Evolutionary conservation across 768 basidiomycete species (phyloP).

Genomic region (Podaxis rugospora): DNA sequence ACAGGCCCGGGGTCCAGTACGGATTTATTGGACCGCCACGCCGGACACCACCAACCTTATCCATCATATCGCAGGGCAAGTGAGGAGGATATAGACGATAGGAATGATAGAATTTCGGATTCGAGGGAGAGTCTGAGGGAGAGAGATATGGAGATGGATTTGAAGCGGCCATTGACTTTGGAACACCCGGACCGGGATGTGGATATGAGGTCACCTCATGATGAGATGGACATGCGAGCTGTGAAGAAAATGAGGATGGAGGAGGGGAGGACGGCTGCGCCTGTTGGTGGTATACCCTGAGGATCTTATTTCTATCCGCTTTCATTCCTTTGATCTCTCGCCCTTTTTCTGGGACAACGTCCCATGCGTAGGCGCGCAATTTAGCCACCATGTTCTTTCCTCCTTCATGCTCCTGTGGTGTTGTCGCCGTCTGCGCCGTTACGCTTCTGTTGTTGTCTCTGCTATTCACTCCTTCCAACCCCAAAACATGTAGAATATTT

Average conservation of each 20-base stretch:
- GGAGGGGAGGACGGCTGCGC: constrained; percentile 23
- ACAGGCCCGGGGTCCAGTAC: constrained; percentile 14
- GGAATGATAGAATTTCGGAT: constrained; percentile 12
- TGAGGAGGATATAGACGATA: constrained; percentile 10
- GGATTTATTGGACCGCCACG: constrained; percentile 12
- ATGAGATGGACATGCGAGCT: constrained; percentile 28
- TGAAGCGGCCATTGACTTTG: constrained; percentile 55
- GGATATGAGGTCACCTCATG: constrained; percentile 72
- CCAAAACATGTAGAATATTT: constrained; percentile 8
- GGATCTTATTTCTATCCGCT: not conserved
- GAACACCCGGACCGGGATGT: constrained; percentile 42
- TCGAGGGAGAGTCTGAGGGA: constrained; percentile 23
- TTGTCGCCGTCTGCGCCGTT: not conserved
- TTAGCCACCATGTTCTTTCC: constrained; percentile 1
- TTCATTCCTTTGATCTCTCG: too few relatives aligned
- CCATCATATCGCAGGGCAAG: constrained; percentile 14
- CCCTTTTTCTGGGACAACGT: constrained; percentile 5
- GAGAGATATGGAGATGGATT: constrained; percentile 46
- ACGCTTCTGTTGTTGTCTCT: not conserved
- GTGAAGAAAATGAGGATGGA: constrained; percentile 75
- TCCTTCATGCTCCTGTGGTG: not conserved
- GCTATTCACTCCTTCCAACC: not conserved
- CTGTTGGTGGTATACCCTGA: constrained; percentile 52
- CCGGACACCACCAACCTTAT: constrained; percentile 11
- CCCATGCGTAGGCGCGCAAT: constrained; percentile 16